phyloP scores from a whole-genome alignment of 495 filamentous ascomycete genomes.

The Tuber umbilicatum region DNA sequence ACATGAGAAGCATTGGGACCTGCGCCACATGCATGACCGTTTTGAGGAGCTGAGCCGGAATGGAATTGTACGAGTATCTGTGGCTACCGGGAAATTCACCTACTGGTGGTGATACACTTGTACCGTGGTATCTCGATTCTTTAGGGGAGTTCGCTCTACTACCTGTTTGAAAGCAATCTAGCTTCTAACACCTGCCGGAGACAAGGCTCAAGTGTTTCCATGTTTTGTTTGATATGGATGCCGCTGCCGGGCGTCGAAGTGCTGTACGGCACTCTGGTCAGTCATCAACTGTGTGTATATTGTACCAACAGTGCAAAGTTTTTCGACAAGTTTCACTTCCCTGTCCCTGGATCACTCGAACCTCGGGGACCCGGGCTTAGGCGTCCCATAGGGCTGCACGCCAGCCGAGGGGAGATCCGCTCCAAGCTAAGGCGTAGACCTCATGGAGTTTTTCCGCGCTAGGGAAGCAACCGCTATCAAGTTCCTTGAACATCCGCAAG shows the following conservation, averaged over 20 bases:
- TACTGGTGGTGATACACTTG: neutral
- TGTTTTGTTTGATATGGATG: neutral
- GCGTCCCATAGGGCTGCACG: neutral
- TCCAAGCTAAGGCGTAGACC: neutral
- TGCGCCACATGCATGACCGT: neutral
- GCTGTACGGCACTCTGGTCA: neutral
- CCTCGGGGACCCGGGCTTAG: neutral
- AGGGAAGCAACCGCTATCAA: neutral
- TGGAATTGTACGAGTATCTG: neutral
- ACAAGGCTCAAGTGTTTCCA: neutral
- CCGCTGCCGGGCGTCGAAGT: neutral
- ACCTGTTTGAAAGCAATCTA: neutral
- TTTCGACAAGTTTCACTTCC: neutral
- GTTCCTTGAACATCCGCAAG: constrained; percentile 2
- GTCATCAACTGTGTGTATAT: neutral
- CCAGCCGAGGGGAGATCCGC: neutral
- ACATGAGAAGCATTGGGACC: neutral
- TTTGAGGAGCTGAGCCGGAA: neutral
- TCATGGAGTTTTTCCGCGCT: neutral
- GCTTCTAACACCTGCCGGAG: neutral
- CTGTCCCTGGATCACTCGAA: neutral
- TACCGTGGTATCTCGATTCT: neutral
- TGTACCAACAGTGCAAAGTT: neutral
- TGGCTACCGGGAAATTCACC: neutral
- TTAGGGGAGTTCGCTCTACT: neutral